phyloP scores from a whole-genome alignment of 768 basidiomycete genomes.

The Russula virescens region DNA sequence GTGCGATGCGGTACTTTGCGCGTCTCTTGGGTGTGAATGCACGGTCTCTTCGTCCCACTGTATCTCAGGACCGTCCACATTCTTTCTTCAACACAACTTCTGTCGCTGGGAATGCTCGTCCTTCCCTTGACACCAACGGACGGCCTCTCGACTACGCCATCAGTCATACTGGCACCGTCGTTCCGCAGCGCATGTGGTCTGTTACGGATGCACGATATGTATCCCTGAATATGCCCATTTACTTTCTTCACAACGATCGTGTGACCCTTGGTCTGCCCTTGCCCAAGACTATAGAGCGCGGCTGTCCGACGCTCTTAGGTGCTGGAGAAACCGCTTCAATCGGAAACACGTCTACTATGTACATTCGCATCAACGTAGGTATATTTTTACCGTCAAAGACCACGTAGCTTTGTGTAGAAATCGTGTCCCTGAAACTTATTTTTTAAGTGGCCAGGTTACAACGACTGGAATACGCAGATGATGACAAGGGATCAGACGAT shows the following conservation, averaged over 20 bases:
- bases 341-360: not conserved
- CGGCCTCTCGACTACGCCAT: too few species aligned
- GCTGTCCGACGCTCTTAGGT: not conserved
- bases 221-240: constrained; percentile 9
- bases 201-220: not conserved
- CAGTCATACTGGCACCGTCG: constrained; percentile 6
- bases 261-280: not conserved
- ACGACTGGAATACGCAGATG: constrained; percentile 2
- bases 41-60: not conserved
- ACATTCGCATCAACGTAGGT: constrained; percentile 13
- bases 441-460: constrained; percentile 4
- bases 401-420: too few species aligned
- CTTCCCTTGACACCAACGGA: not conserved
- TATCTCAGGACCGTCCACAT: not conserved
- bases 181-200: constrained; percentile 13
- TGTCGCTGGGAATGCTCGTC: not conserved
- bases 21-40: not conserved
- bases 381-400: too few species aligned
- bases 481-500: constrained; percentile 12
- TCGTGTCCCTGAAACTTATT: not conserved
- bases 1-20: not conserved
- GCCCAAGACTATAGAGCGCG: not conserved
- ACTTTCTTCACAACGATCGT: not conserved
- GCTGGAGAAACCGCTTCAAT: not conserved
- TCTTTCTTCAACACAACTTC: constrained; percentile 4